Percentiles rank a stretch among this genome's conserved stretches.
These are phyloP conservation scores for Inga oerstediana DNA, from an alignment of 306 rosid species.

Conservation along the genomic window DNA sequence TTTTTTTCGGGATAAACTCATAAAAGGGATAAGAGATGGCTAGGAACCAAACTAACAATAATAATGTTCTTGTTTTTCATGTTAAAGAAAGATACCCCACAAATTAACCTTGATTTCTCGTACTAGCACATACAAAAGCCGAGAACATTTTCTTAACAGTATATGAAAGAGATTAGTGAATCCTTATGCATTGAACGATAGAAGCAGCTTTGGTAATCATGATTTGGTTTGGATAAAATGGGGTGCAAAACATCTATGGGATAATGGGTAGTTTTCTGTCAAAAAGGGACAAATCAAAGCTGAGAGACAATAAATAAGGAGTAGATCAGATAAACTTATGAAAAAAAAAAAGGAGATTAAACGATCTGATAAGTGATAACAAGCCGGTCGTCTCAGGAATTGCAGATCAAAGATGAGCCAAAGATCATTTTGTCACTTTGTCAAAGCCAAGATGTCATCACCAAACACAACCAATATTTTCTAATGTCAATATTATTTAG, in stretches of 20 bases:
- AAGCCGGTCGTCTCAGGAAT: slow-evolving; percentile 27
- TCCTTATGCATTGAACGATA: neutral
- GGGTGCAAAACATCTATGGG: neutral
- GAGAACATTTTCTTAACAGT: neutral
- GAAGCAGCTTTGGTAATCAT: neutral
- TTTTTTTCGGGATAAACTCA: neutral
- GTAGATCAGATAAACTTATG: too few relatives aligned
- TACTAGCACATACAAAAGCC: neutral
- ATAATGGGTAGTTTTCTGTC: slow-evolving; percentile 29
- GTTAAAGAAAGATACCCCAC: neutral
- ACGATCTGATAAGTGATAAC: neutral
- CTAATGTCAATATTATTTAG: neutral
- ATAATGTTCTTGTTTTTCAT: neutral
- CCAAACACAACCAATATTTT: slow-evolving; percentile 3
- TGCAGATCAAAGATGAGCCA: neutral
- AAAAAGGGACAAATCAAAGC: slow-evolving; percentile 27
- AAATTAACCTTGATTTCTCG: neutral
- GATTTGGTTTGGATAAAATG: neutral
- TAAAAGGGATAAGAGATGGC: neutral
- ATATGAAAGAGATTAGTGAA: neutral
- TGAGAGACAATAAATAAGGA: slow-evolving; percentile 4
- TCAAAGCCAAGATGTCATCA: neutral
- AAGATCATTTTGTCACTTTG: slow-evolving; percentile 9
- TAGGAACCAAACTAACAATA: neutral
- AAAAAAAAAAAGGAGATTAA: too few relatives aligned